phyloP scores from a whole-genome alignment of 176 grass and related monocot genomes.

The Paspalum notatum region DNA sequence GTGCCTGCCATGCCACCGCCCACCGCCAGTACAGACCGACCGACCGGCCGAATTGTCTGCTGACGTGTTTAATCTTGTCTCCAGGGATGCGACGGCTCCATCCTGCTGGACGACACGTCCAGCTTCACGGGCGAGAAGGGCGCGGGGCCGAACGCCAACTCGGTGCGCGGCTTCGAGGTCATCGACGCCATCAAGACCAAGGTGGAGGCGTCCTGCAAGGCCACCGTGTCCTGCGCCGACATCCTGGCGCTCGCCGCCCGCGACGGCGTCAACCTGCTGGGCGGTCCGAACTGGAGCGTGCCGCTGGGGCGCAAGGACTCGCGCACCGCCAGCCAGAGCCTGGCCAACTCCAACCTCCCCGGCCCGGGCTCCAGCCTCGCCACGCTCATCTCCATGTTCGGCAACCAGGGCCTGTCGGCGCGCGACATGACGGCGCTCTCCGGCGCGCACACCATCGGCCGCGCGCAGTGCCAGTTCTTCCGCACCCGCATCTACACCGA shows the following conservation, averaged over 20 bases:
- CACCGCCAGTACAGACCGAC: too few species aligned
- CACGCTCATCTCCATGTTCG: slow-evolving; percentile 56
- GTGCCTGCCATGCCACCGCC: too few species aligned
- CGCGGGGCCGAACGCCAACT: slow-evolving; percentile 74
- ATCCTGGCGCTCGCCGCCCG: slow-evolving; percentile 78
- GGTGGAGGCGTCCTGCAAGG: slow-evolving; percentile 67
- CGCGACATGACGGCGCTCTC: slow-evolving; percentile 89
- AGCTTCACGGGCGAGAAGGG: slow-evolving; percentile 73
- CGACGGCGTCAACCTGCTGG: slow-evolving; percentile 71
- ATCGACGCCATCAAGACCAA: slow-evolving; percentile 80
- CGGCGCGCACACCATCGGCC: slow-evolving; percentile 77
- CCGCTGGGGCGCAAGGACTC: slow-evolving; percentile 68
- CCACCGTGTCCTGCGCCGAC: slow-evolving; percentile 78
- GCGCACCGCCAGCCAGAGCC: slow-evolving; percentile 62
- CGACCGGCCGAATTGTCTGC: too few species aligned
- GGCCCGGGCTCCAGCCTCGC: slow-evolving; percentile 49
- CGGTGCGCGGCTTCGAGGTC: slow-evolving; percentile 70
- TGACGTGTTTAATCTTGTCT: background rate
- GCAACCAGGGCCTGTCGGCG: slow-evolving; percentile 49
- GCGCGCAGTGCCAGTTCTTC: slow-evolving; percentile 68
- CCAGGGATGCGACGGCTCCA: slow-evolving; percentile 82
- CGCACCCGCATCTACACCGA: slow-evolving; percentile 76
- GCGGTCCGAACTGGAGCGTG: slow-evolving; percentile 74
- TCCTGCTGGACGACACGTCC: slow-evolving; percentile 67
- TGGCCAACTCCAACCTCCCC: slow-evolving; percentile 71